These are phyloP conservation scores for Arthrinium puccinioides DNA, from an alignment of 2,329 filamentous ascomycete species.

Conservation along the genomic window DNA sequence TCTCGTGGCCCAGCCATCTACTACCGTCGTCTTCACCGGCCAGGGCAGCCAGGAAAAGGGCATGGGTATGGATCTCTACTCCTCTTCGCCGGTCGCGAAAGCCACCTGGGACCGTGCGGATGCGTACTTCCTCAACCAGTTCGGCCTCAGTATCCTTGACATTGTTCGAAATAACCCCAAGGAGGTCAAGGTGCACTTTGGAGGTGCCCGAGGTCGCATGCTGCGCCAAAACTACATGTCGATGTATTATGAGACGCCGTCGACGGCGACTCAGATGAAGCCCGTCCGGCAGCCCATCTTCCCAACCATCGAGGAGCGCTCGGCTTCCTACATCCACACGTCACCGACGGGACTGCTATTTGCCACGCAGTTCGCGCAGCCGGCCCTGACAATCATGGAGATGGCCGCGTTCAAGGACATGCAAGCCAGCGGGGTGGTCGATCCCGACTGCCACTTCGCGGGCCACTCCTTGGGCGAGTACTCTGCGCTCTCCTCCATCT, in stretches of 20 bases:
- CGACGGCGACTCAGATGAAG: slow-evolving; percentile 5
- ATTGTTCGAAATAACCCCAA: slow-evolving; percentile 31
- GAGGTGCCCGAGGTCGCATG: slow-evolving; percentile 21
- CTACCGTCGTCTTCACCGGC: slow-evolving; percentile 31
- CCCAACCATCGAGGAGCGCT: slow-evolving; percentile 12
- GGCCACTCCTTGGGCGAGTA: slow-evolving; percentile 27
- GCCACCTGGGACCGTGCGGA: slow-evolving; percentile 29
- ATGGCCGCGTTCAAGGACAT: slow-evolving; percentile 21
- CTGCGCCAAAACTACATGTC: slow-evolving; percentile 26
- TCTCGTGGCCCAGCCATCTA: slow-evolving; percentile 20
- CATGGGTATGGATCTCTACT: slow-evolving; percentile 37
- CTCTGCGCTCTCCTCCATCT: slow-evolving; percentile 17
- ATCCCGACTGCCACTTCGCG: slow-evolving; percentile 13
- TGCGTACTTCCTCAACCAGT: slow-evolving; percentile 20
- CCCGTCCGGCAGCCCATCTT: slow-evolving; percentile 12
- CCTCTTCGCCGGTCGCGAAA: slow-evolving; percentile 18
- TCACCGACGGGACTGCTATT: slow-evolving; percentile 20
- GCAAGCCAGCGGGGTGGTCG: slow-evolving; percentile 17
- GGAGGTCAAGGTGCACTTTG: slow-evolving; percentile 26
- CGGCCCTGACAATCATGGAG: slow-evolving; percentile 22
- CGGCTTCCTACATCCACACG: slow-evolving; percentile 19
- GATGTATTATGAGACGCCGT: slow-evolving; percentile 12
- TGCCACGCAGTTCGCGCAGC: slow-evolving; percentile 27
- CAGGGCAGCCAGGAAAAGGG: slow-evolving; percentile 29
- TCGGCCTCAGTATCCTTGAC: slow-evolving; percentile 23